phyloP scores from a whole-genome alignment of 116 monocot species.

The Thalassia testudinum region DNA sequence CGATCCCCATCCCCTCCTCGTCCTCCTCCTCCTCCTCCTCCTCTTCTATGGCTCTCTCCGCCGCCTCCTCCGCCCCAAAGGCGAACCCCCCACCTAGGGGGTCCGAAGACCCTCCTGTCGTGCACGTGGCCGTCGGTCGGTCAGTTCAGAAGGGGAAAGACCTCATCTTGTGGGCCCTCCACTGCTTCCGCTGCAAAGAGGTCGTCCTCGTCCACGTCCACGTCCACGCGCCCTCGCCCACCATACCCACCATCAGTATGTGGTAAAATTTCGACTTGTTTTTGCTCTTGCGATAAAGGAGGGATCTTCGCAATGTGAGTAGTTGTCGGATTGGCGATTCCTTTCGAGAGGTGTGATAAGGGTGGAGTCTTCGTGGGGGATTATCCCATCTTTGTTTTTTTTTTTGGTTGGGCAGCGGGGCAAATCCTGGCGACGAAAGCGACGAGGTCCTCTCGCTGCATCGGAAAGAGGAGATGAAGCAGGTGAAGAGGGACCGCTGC shows the following conservation, averaged over 20 bases:
- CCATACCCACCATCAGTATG: slow-evolving; percentile 60
- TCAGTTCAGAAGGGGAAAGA: slow-evolving; percentile 54
- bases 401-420: slow-evolving; percentile 36
- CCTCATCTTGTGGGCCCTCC: slow-evolving; percentile 49
- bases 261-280: background rate
- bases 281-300: too few relatives aligned
- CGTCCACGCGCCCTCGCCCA: slow-evolving; percentile 59
- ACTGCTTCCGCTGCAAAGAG: slow-evolving; percentile 33
- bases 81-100: background rate
- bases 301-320: too few relatives aligned
- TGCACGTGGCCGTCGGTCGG: slow-evolving; percentile 65
- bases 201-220: slow-evolving; percentile 57
- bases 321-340: too few relatives aligned
- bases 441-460: slow-evolving; percentile 30
- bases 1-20: too few relatives aligned
- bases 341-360: too few relatives aligned
- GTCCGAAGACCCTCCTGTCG: background rate
- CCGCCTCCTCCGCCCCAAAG: background rate
- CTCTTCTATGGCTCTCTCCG: background rate
- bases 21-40: too few relatives aligned
- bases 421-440: slow-evolving; percentile 41
- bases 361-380: background rate
- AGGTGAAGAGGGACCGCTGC: slow-evolving; percentile 25
- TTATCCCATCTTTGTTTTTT: background rate
- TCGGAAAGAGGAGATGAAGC: slow-evolving; percentile 33